These are phyloP conservation scores for Coemansia sp. DNA, from an alignment of 192 early-diverging fungal species.

Conservation along the genomic window DNA sequence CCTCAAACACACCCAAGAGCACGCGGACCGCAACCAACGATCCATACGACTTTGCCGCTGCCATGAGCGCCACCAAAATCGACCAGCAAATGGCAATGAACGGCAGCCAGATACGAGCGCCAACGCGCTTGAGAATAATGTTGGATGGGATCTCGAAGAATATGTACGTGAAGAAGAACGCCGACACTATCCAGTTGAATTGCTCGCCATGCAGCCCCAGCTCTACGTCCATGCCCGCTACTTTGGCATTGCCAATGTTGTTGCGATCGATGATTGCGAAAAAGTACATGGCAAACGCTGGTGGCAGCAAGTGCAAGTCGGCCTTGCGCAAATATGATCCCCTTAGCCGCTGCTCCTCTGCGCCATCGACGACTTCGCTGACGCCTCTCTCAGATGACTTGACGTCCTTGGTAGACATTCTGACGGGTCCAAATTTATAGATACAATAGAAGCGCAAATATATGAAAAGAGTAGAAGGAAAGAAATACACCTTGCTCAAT, in stretches of 20 bases:
- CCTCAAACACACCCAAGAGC: conserved; percentile 52
- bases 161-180: conserved; percentile 66
- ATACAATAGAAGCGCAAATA: neutral
- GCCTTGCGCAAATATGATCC: conserved; percentile 51
- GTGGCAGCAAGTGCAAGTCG: conserved; percentile 59
- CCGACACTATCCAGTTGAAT: conserved; percentile 59
- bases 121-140: conserved; percentile 49
- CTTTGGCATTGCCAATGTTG: conserved; percentile 55
- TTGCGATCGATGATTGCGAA: conserved; percentile 49
- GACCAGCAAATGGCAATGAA: conserved; percentile 52
- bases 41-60: conserved; percentile 59
- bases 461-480: neutral
- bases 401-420: conserved; percentile 1
- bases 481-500: neutral
- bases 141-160: conserved; percentile 66
- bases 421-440: neutral
- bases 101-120: conserved; percentile 48
- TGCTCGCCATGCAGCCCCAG: conserved; percentile 39
- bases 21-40: conserved; percentile 48
- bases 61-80: conserved; percentile 55
- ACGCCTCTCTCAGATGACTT: neutral
- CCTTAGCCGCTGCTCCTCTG: conserved; percentile 11
- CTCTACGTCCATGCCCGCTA: conserved; percentile 32
- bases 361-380: neutral
- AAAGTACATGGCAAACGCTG: conserved; percentile 54